Conservation (phyloP, 352 stramenopile species). For the Globisporangium iwayamae region DNA sequence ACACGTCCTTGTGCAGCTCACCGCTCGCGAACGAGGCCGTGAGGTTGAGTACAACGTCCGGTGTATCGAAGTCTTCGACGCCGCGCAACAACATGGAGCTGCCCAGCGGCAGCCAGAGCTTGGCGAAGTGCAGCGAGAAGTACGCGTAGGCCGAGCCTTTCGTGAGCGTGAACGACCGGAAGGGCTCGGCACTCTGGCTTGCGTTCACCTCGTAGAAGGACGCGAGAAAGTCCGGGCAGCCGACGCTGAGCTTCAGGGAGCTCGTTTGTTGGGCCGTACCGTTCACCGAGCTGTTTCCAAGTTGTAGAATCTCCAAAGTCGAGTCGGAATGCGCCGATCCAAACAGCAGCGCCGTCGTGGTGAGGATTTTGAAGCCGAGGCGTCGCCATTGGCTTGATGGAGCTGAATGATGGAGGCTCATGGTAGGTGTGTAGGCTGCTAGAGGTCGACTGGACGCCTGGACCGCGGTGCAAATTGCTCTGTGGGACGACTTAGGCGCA, state of each 20-base stretch:
- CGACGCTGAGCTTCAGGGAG: slow-evolving; percentile 29
- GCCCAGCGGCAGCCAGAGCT: slow-evolving; percentile 42
- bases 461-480: slow-evolving; percentile 2
- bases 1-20: slow-evolving; percentile 22
- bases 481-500: background rate
- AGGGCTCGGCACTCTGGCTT: slow-evolving; percentile 24
- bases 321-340: background rate
- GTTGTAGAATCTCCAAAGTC: background rate
- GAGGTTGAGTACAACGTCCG: slow-evolving; percentile 39
- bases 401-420: background rate
- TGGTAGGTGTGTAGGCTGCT: background rate
- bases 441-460: background rate
- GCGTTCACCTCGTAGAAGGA: slow-evolving; percentile 37
- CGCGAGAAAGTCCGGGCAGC: slow-evolving; percentile 48
- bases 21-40: slow-evolving; percentile 31
- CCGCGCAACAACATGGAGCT: slow-evolving; percentile 37
- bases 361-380: background rate
- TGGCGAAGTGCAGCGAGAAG: slow-evolving; percentile 43
- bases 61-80: slow-evolving; percentile 39
- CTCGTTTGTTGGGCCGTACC: background rate
- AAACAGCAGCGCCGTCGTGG: background rate
- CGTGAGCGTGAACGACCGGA: slow-evolving; percentile 45
- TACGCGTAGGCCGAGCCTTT: slow-evolving; percentile 54
- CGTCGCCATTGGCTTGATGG: background rate
- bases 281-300: background rate